Percentiles rank a stretch among this genome's conserved stretches.
Evolutionary conservation across 208 protist species (phyloP).

Genomic region (Trypanosoma grayi): DNA sequence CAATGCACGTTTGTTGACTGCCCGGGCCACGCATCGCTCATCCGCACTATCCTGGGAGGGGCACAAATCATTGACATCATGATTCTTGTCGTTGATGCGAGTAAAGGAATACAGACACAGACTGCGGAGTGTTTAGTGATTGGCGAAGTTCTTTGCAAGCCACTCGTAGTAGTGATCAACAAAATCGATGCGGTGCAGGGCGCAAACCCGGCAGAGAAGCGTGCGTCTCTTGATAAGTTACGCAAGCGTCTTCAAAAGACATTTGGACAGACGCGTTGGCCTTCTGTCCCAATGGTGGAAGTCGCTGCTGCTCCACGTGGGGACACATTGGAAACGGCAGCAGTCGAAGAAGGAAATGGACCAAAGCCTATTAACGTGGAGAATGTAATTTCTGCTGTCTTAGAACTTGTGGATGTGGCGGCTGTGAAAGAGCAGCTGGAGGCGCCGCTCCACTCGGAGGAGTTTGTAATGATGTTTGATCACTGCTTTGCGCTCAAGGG

Average conservation of each 20-base stretch:
- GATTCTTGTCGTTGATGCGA: constrained; percentile 96
- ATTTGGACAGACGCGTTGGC: constrained; percentile 78
- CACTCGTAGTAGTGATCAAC: constrained; percentile 95
- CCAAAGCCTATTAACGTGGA: constrained; percentile 31
- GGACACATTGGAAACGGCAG: not conserved
- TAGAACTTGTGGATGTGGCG: constrained; percentile 29
- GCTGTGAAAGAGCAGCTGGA: constrained; percentile 24
- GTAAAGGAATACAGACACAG: constrained; percentile 98
- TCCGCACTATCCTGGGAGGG: constrained; percentile 97
- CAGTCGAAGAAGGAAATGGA: not conserved
- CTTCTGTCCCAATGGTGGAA: constrained; percentile 58
- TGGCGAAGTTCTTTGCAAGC: constrained; percentile 71
- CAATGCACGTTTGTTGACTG: constrained; percentile 98
- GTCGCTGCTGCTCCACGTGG: constrained; percentile 58
- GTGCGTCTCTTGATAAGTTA: constrained; percentile 41
- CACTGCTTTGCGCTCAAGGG: constrained; percentile 98
- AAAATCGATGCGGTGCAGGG: constrained; percentile 92
- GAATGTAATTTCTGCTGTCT: constrained; percentile 37
- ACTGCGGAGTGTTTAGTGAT: constrained; percentile 95
- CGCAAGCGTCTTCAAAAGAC: constrained; percentile 43
- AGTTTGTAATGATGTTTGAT: constrained; percentile 96
- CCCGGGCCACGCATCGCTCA: constrained; percentile 98
- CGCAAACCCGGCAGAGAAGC: constrained; percentile 23
- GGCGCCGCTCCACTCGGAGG: constrained; percentile 3
- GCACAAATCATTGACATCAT: constrained; percentile 99